Conservation (phyloP, 352 stramenopile species). For the Phytophthora cactorum region DNA sequence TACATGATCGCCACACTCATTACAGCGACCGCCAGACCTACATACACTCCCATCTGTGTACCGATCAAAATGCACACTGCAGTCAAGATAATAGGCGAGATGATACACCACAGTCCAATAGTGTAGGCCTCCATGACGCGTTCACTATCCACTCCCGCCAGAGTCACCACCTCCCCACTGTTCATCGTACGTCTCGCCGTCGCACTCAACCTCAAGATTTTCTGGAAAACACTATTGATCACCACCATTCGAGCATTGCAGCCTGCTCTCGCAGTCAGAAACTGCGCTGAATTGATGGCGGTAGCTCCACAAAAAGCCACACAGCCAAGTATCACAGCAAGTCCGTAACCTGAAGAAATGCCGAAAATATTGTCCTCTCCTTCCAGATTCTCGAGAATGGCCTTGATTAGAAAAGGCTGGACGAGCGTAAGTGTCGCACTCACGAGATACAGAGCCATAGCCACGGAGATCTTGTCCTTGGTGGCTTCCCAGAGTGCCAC, state of each 20-base stretch:
- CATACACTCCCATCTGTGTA: conserved; percentile 38
- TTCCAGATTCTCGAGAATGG: conserved; percentile 55
- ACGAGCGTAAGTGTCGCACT: conserved; percentile 43
- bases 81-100: conserved; percentile 52
- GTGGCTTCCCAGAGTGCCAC: conserved; percentile 55
- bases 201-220: conserved; percentile 51
- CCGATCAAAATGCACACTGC: conserved; percentile 52
- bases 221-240: conserved; percentile 67
- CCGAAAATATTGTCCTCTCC: conserved; percentile 42
- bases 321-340: conserved; percentile 46
- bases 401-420: conserved; percentile 60
- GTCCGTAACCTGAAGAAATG: conserved; percentile 55
- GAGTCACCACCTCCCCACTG: conserved; percentile 60
- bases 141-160: conserved; percentile 59
- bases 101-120: conserved; percentile 48
- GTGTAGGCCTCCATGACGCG: conserved; percentile 59
- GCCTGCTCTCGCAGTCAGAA: conserved; percentile 47
- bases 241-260: conserved; percentile 62
- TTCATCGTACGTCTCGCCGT: conserved; percentile 56
- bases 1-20: conserved; percentile 36
- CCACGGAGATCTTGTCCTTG: conserved; percentile 39
- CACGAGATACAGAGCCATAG: conserved; percentile 43
- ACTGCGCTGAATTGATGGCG: conserved; percentile 54
- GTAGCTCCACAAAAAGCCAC: conserved; percentile 52
- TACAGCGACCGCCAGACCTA: conserved; percentile 23